Evolutionary conservation across 345 rosid species (phyloP), one percentile per base, ranked within the genome.

Genomic region (Jatropha curcas): DNA sequence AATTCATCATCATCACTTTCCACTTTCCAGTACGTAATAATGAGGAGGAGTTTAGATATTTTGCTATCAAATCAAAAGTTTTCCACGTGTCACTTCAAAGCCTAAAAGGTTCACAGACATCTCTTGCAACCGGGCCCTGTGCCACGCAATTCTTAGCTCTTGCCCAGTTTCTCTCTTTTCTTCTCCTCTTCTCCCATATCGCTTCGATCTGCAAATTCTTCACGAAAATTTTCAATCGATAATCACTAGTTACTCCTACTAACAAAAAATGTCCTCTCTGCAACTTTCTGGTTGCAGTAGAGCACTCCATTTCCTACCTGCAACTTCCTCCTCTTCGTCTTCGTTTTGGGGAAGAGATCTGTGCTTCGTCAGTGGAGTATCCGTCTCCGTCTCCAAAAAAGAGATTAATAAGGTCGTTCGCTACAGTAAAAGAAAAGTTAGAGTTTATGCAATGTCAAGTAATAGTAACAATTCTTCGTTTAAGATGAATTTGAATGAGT

Each of bases 401-500:
- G 67, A 43, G 2, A 19, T 19, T 4, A 63, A 30, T n/a, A 56
- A 11, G 35, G 73, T 70, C 11, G 48, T 73, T 48, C 57, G 75
- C 22, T 27, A 60, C 19, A 31, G 45, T 67, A 61, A 43, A 59
- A 37, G 83, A 45, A 45, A 50, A 22, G 53, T 74, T 48, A 74
- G 75, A 63, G 83, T 88, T 73, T 34, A 60, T 16, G 86, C 90
- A 25, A 76, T 82, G 94, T 85, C 90, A 43, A 66, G 74, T 37
- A 61, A 60, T 33, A 28, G 24, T 58, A 59, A 39, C 17, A 28
- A 31, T 52, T 35, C 72, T 19, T 7, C 82, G 45, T 75, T 81
- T 43, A 88, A 80, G 85, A 88, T 90, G 90, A 91, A 91, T 78
- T 73, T 94, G 83, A 94, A 92, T 20, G 97, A 94, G 93, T 92